Evolutionary conservation across 1,284 basidiomycete genomes (phyloP), one percentile per base, ranked within the genome.

Genomic region (Tilletiopsis washingtonensis): DNA sequence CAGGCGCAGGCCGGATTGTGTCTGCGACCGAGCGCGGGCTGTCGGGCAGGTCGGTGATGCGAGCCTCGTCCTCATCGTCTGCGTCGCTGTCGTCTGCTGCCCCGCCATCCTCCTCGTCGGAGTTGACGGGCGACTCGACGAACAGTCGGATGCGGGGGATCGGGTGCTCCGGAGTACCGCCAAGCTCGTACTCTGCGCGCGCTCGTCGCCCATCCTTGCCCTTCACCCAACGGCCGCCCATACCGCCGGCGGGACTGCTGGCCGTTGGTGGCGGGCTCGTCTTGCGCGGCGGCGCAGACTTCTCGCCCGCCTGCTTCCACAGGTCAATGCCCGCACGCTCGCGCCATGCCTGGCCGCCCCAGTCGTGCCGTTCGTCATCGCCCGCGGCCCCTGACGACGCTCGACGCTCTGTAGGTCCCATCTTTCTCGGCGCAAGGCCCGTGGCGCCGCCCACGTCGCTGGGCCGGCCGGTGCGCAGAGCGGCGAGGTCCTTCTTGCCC

Each of bases 121-220:
- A 69, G 19, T 51, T 48, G 17, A 67, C 41, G 1, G 66, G 66
- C 12, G 66, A 69, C 43, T 69, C 66, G 51, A 69, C 59, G 47
- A 56, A 59, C 26, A 75, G 65, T 24, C 68, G 66, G 43, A 75
- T 75, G 17, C 74, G 64, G 5, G 74, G 74, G 21, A 67, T 54
- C 0, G 74, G 74, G 23, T 71, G 55, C 20, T 70, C 71, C 3
- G 62, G 57, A 0, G 72, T 75, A 0, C 74, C 74, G 17, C 64
- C 72, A 1, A 76, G 58, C 52, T 76, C 72, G 53, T 76, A 76
- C 41, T 73, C 73, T 2, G 75, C 75, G 40, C 68, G 57, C 6
- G 72, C 74, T 15, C 72, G 51, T 19, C 74, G 47, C 17, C 68
- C 71, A 14, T 57, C 46, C 44, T 64, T 57, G 42, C 67, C 58